phyloP scores from a whole-genome alignment of 139 green algal genomes.

The Coelastrella sp. region DNA sequence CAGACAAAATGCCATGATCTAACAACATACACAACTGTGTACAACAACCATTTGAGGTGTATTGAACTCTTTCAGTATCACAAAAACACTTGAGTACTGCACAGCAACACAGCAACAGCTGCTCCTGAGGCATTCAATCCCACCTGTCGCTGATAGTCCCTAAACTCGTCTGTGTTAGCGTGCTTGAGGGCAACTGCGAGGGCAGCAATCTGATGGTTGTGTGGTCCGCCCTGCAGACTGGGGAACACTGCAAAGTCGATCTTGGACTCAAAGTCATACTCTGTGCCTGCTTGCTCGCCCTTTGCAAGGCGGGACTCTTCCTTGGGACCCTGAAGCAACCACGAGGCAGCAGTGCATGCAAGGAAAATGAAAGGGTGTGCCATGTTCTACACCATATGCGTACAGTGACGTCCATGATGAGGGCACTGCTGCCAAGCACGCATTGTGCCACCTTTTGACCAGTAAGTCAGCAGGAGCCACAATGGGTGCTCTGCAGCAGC shows the following conservation, averaged over 20 bases:
- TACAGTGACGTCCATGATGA: too few species aligned
- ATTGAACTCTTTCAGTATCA: too few species aligned
- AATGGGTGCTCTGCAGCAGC: too few species aligned
- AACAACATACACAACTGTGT: too few species aligned
- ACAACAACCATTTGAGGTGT: too few species aligned
- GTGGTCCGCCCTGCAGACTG: constrained; percentile 90
- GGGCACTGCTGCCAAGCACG: too few species aligned
- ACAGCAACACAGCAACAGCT: not conserved
- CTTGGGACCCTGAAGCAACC: constrained; percentile 77
- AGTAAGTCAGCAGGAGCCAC: too few species aligned
- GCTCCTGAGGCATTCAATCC: too few species aligned
- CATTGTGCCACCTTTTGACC: not conserved
- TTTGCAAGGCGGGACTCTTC: constrained; percentile 60
- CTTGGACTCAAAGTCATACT: constrained; percentile 92
- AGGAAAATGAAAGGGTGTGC: too few species aligned
- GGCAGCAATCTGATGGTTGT: constrained; percentile 99
- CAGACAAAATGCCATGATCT: too few species aligned
- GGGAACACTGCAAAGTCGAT: constrained; percentile 99
- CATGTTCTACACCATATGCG: too few species aligned
- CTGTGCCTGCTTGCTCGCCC: constrained; percentile 63
- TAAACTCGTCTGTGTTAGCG: constrained; percentile 89
- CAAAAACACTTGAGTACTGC: not conserved
- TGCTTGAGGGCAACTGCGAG: constrained; percentile 98
- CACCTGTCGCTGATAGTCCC: constrained; percentile 93
- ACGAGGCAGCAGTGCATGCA: not conserved